Conservation (phyloP, 768 basidiomycete species). For the Mycena metata region DNA sequence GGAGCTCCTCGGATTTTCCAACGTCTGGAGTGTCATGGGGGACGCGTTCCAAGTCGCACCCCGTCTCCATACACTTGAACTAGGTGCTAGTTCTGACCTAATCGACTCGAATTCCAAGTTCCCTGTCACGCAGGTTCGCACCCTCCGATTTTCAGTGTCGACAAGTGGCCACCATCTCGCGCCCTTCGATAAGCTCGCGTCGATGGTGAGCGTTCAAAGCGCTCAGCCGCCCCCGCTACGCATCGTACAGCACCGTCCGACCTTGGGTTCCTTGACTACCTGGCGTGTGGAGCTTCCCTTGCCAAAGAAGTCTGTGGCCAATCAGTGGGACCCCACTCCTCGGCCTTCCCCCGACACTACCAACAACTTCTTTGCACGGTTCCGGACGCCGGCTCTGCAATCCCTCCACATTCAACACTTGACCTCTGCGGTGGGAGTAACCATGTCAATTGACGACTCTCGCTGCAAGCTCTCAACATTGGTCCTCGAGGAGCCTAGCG, state of each 20-base stretch:
- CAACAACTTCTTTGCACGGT: neutral
- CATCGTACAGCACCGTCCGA: neutral
- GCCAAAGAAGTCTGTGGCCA: too few species aligned
- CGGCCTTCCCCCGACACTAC: neutral
- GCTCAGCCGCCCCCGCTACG: neutral
- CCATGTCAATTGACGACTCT: neutral
- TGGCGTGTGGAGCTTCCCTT: neutral
- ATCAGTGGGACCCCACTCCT: too few species aligned
- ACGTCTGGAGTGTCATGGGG: neutral
- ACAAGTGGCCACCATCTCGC: conserved; percentile 10
- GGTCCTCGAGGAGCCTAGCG: neutral
- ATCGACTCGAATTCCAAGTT: neutral
- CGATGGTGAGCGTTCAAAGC: conserved; percentile 1
- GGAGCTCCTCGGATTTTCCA: neutral
- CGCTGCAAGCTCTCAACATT: neutral
- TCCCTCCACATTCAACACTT: neutral
- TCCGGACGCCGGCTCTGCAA: conserved; percentile 4
- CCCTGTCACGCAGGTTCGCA: neutral
- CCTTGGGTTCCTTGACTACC: neutral
- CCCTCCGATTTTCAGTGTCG: neutral
- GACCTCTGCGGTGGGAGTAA: neutral
- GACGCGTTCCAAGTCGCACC: neutral
- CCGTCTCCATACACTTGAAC: neutral
- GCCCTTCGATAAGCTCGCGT: neutral
- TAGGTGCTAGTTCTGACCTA: neutral